Percentiles rank a stretch among this genome's conserved stretches.
These are phyloP conservation scores for Staphylotrichum tortipilum DNA, from an alignment of 495 filamentous ascomycete genomes.

Conservation along the genomic window DNA sequence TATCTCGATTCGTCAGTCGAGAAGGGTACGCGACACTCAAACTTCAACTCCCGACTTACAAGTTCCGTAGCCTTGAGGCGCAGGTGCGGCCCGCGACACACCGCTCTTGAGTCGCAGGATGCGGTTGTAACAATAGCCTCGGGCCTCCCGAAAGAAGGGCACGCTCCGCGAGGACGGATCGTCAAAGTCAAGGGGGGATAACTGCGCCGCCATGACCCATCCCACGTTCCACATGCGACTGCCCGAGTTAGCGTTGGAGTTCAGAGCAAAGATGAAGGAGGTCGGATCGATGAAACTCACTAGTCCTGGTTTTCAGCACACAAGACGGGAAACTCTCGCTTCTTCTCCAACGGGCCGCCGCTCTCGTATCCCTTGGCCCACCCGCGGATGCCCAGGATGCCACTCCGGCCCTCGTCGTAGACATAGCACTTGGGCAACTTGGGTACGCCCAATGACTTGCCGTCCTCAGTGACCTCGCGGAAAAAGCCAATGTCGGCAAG, in stretches of 20 bases:
- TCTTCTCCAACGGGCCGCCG: slow-evolving; percentile 24
- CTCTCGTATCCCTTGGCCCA: slow-evolving; percentile 36
- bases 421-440: slow-evolving; percentile 31
- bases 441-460: neutral
- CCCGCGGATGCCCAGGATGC: slow-evolving; percentile 20
- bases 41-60: too few relatives aligned
- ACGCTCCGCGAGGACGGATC: slow-evolving; percentile 10
- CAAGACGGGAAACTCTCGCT: slow-evolving; percentile 36
- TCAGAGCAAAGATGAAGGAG: neutral
- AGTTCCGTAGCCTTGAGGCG: too few relatives aligned
- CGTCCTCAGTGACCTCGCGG: slow-evolving; percentile 3
- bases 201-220: slow-evolving; percentile 19
- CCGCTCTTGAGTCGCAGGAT: neutral
- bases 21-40: too few relatives aligned
- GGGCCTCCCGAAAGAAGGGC: slow-evolving; percentile 10
- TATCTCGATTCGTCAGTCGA: too few relatives aligned
- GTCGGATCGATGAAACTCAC: slow-evolving; percentile 9
- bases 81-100: too few relatives aligned
- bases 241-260: slow-evolving; percentile 5
- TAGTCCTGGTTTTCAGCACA: slow-evolving; percentile 26
- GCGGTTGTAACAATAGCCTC: slow-evolving; percentile 8
- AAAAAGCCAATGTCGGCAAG: slow-evolving; percentile 29
- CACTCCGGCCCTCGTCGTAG: slow-evolving; percentile 7
- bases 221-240: slow-evolving; percentile 17
- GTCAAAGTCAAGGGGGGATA: slow-evolving; percentile 20